A percentile compares a stretch with the other conserved stretches of the same genome.
Conservation (phyloP, 257 asterid genomes). For the Ehretia macrophylla region DNA sequence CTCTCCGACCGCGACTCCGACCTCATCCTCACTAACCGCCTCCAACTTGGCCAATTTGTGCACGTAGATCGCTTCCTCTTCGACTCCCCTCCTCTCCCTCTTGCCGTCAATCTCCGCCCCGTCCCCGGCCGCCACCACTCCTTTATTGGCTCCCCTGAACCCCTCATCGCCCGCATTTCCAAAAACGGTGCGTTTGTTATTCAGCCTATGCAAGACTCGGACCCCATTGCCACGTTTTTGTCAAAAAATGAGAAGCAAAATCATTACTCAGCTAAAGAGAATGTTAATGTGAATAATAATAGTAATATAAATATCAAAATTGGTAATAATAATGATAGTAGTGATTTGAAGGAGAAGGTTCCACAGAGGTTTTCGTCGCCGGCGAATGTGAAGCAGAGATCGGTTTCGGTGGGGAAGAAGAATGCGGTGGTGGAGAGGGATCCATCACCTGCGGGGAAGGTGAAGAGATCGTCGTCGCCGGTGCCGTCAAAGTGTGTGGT, state of each 20-base stretch:
- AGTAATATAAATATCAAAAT: constrained; percentile 6
- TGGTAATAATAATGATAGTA: constrained; percentile 3
- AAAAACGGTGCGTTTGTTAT: constrained; percentile 57
- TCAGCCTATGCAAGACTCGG: constrained; percentile 74
- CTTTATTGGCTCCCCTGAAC: constrained; percentile 77
- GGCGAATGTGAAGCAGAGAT: constrained; percentile 53
- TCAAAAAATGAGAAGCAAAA: constrained; percentile 38
- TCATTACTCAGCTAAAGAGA: constrained; percentile 60
- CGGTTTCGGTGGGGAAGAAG: constrained; percentile 59
- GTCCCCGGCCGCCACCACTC: constrained; percentile 75
- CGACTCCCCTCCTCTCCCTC: constrained; percentile 72
- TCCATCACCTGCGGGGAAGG: constrained; percentile 75
- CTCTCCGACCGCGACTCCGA: constrained; percentile 82
- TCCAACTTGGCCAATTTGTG: constrained; percentile 86
- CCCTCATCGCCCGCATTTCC: constrained; percentile 58
- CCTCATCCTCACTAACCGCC: constrained; percentile 72
- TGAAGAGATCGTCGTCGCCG: constrained; percentile 81
- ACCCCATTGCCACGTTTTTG: constrained; percentile 52
- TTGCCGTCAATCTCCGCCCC: constrained; percentile 65
- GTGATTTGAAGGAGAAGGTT: constrained; percentile 33
- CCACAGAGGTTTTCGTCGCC: constrained; percentile 75
- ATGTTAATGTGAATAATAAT: constrained; percentile 29
- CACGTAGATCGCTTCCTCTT: constrained; percentile 74
- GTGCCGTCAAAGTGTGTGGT: constrained; percentile 84
- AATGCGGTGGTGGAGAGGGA: constrained; percentile 54